Evolutionary conservation across 345 rosid genomes (phyloP).

Genomic region (Eucalyptus microcorys): DNA sequence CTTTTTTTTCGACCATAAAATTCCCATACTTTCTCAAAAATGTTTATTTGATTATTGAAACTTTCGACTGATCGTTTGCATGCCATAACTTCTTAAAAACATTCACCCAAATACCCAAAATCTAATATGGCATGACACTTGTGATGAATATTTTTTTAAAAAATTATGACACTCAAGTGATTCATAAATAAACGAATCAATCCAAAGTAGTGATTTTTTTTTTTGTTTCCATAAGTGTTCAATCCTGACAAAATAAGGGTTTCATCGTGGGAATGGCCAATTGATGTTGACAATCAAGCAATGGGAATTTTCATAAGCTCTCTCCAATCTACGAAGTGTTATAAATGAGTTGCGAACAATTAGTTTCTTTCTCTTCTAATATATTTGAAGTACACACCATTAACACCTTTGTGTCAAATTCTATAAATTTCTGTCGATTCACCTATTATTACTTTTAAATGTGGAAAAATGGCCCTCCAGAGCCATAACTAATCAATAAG

Average conservation of each 20-base stretch:
- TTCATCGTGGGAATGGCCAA: background rate
- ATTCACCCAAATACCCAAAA: no score
- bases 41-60: no score
- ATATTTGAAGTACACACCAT: rapidly evolving
- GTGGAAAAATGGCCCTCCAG: background rate
- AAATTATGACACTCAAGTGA: no score
- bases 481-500: background rate
- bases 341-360: background rate
- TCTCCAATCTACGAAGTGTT: background rate
- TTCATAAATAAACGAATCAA: no score
- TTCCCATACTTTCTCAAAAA: no score
- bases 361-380: background rate
- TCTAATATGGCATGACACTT: no score
- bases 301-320: background rate
- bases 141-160: no score
- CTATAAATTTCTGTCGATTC: background rate
- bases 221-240: background rate
- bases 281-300: background rate
- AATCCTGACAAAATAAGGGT: background rate
- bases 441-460: background rate
- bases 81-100: no score
- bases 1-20: no score
- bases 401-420: background rate
- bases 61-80: no score
- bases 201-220: background rate